phyloP scores from a whole-genome alignment of 176 grass and related monocot genomes.

The Bothriochloa decipiens region DNA sequence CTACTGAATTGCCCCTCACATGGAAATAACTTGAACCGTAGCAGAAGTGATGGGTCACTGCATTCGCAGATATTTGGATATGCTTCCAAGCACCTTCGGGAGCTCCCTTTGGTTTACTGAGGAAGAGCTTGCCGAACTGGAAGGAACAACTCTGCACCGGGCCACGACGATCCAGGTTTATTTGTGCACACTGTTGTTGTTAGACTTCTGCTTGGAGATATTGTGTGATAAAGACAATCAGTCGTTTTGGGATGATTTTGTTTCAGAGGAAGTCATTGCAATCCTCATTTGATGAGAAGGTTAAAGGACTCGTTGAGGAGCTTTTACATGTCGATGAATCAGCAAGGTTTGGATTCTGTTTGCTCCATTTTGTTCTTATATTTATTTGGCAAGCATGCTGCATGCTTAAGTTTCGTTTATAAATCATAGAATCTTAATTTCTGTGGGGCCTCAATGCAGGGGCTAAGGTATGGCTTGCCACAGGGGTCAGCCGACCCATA shows the following conservation, averaged over 20 bases:
- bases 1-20: not conserved
- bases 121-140: constrained; percentile 69
- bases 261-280: constrained; percentile 73
- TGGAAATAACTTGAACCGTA: not conserved
- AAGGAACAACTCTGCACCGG: constrained; percentile 79
- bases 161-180: constrained; percentile 71
- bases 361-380: not conserved
- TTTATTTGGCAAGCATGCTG: not conserved
- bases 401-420: not conserved
- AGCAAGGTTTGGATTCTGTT: constrained; percentile 54
- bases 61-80: constrained; percentile 68
- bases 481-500: no score
- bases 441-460: not conserved
- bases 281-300: constrained; percentile 59
- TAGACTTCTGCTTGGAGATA: not conserved
- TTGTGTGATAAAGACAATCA: not conserved
- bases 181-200: not conserved
- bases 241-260: constrained; percentile 12
- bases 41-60: not conserved
- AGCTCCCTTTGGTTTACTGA: constrained; percentile 83
- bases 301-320: constrained; percentile 75
- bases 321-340: constrained; percentile 57
- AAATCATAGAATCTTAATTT: not conserved
- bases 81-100: constrained; percentile 80
- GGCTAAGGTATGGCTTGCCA: no score